phyloP scores from a whole-genome alignment of 805 yeast genomes.

The Lipomyces lipofer region DNA sequence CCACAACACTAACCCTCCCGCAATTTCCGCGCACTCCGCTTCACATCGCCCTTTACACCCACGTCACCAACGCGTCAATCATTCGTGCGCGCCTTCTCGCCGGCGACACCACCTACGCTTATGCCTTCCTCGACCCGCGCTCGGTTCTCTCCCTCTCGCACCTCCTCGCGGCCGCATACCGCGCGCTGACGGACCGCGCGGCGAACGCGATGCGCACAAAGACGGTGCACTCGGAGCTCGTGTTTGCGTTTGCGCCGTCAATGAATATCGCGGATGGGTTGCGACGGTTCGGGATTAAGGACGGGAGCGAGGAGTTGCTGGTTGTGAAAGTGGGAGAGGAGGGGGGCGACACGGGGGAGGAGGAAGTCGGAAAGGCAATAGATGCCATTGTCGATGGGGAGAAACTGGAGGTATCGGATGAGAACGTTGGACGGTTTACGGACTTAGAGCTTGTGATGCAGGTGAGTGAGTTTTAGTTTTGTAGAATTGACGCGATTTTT shows the following conservation, averaged over 20 bases:
- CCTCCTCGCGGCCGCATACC: slow-evolving; percentile 58
- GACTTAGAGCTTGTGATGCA: slow-evolving; percentile 18
- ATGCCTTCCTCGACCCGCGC: slow-evolving; percentile 63
- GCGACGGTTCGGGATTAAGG: slow-evolving; percentile 67
- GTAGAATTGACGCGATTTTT: background rate
- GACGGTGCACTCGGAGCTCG: slow-evolving; percentile 68
- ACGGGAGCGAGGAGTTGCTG: slow-evolving; percentile 48
- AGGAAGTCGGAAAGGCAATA: background rate
- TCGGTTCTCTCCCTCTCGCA: slow-evolving; percentile 61
- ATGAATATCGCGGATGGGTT: slow-evolving; percentile 73
- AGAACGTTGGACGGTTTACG: slow-evolving; percentile 4
- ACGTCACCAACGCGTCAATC: slow-evolving; percentile 48
- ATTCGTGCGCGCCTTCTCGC: slow-evolving; percentile 50
- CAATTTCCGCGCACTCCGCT: slow-evolving; percentile 34
- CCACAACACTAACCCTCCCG: slow-evolving; percentile 8
- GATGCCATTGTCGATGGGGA: slow-evolving; percentile 22
- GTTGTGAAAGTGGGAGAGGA: slow-evolving; percentile 50
- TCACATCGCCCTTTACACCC: slow-evolving; percentile 47
- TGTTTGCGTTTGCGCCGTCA: slow-evolving; percentile 67
- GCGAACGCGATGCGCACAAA: slow-evolving; percentile 56
- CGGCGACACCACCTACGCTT: slow-evolving; percentile 54
- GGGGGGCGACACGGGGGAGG: background rate
- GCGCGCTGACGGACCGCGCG: slow-evolving; percentile 55
- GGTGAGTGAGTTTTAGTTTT: background rate
- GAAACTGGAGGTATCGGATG: slow-evolving; percentile 26